A percentile compares a stretch with the other conserved stretches of the same genome.
phyloP scores from a whole-genome alignment of 2,329 filamentous ascomycete genomes.

The Stemphylium lycopersici region DNA sequence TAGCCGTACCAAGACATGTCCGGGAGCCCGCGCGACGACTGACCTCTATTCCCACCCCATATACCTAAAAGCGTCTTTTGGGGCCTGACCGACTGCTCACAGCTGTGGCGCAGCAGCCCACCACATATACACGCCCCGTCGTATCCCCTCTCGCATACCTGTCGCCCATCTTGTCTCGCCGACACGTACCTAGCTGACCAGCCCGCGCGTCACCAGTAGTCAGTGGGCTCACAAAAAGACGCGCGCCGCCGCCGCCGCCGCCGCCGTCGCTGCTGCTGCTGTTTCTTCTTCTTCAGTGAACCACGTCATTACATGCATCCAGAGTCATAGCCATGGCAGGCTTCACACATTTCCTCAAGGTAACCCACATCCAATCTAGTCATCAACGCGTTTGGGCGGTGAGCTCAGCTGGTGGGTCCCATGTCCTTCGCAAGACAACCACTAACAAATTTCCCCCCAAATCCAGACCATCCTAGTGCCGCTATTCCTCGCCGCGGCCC shows the following conservation, averaged over 20 bases:
- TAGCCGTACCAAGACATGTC: constrained; percentile 1
- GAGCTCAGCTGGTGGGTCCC: not conserved
- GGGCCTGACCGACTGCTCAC: not conserved
- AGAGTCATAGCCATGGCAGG: constrained; percentile 42
- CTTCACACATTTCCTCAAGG: constrained; percentile 45
- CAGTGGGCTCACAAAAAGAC: too few species aligned
- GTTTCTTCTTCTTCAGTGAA: not conserved
- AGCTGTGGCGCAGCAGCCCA: constrained; percentile 5
- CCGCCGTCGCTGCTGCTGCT: not conserved
- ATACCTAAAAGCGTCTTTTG: not conserved
- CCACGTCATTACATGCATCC: constrained; percentile 13
- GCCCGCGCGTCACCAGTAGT: too few species aligned
- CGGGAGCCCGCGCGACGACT: not conserved
- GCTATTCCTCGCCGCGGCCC: constrained; percentile 50
- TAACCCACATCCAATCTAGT: constrained; percentile 16
- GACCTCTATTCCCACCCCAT: not conserved
- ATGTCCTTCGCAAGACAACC: not conserved
- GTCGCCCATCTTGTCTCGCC: constrained; percentile 7
- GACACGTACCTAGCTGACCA: not conserved
- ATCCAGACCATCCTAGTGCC: constrained; percentile 53
- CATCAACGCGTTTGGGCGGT: not conserved
- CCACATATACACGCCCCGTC: constrained; percentile 1
- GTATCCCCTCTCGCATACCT: not conserved
- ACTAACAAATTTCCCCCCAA: too few species aligned
- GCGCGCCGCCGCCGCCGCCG: not conserved